These are phyloP conservation scores for Hura crepitans DNA, from an alignment of 441 rosid genomes.

Conservation along the genomic window DNA sequence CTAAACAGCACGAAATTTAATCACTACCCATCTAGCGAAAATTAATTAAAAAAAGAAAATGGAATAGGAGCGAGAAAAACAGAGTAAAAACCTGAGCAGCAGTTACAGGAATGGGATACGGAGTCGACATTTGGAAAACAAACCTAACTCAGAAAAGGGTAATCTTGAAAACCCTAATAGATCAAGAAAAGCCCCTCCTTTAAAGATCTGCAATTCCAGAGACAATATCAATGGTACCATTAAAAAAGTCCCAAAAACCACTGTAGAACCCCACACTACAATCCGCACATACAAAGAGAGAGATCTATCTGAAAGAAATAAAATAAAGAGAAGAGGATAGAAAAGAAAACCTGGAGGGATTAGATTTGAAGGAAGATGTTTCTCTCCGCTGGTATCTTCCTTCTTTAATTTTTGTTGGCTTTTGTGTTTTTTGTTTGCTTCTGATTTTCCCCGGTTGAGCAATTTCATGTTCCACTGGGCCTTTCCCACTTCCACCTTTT, in stretches of 20 bases:
- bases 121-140: slow-evolving; percentile 41
- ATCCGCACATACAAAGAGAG: neutral
- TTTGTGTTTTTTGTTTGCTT: neutral
- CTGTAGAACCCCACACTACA: neutral
- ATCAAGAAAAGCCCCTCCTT: slow-evolving; percentile 19
- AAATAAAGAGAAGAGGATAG: neutral
- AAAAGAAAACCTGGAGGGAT: slow-evolving; percentile 29
- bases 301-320: slow-evolving; percentile 5
- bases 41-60: slow-evolving; percentile 3
- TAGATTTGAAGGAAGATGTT: slow-evolving; percentile 31
- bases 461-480: neutral
- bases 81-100: slow-evolving; percentile 49
- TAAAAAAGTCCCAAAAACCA: neutral
- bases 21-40: neutral
- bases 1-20: slow-evolving; percentile 32
- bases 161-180: slow-evolving; percentile 27
- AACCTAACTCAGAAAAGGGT: slow-evolving; percentile 9
- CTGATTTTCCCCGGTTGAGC: too few species aligned
- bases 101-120: slow-evolving; percentile 51
- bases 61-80: neutral
- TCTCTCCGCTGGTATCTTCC: slow-evolving; percentile 26
- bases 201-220: slow-evolving; percentile 37
- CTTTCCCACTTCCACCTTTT: neutral
- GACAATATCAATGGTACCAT: neutral
- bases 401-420: neutral